A percentile compares a stretch with the other conserved stretches of the same genome.
These are phyloP conservation scores for Xylariaceae sp. DNA, from an alignment of 2,329 filamentous ascomycete species.

Conservation along the genomic window DNA sequence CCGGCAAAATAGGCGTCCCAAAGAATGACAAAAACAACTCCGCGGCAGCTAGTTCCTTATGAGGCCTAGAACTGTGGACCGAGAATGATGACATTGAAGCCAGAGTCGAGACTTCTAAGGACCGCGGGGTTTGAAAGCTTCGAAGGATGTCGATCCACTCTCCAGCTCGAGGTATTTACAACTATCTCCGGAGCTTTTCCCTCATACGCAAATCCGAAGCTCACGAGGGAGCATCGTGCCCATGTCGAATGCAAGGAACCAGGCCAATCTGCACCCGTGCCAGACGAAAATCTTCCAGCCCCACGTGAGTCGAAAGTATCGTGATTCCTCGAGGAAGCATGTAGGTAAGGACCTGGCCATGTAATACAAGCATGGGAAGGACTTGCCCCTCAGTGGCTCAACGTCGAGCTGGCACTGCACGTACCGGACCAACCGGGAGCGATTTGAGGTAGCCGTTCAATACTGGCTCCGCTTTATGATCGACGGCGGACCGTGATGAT, in stretches of 20 bases:
- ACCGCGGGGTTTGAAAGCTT: background rate
- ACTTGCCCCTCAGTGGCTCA: too few relatives aligned
- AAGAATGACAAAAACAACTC: too few relatives aligned
- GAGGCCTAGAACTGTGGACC: conserved; percentile 25
- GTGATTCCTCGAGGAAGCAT: conserved; percentile 32
- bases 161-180: background rate
- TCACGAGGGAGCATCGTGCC: conserved; percentile 43
- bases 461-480: conserved; percentile 31
- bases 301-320: conserved; percentile 34
- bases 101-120: background rate
- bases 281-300: conserved; percentile 43
- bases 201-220: conserved; percentile 35
- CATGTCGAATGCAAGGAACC: background rate
- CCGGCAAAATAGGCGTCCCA: too few relatives aligned
- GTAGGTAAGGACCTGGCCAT: background rate
- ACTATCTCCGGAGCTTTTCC: background rate
- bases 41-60: conserved; percentile 23
- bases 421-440: conserved; percentile 24
- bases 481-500: conserved; percentile 33
- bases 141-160: background rate
- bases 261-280: background rate
- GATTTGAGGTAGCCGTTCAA: background rate
- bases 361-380: too few relatives aligned
- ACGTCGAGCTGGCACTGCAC: too few relatives aligned
- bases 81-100: too few relatives aligned